Evolutionary conservation across 164 flowering plant species (phyloP).

Genomic region (Dillenia turbinata): DNA sequence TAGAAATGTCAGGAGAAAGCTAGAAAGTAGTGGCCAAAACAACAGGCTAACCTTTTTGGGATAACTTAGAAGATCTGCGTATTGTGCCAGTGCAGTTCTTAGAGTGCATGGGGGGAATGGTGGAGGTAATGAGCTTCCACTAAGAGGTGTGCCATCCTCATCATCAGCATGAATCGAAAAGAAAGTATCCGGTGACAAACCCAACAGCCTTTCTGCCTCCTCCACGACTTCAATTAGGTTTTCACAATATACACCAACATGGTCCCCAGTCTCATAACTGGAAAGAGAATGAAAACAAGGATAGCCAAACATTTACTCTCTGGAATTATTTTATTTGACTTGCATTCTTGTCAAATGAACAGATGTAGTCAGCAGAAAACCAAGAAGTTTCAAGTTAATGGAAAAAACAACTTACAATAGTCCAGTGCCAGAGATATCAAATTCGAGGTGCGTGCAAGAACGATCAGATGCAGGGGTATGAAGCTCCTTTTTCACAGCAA

Average conservation of each 20-base stretch:
- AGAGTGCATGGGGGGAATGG: constrained; percentile 93
- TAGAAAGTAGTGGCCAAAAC: neutral
- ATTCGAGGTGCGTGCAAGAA: constrained; percentile 96
- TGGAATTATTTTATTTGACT: neutral
- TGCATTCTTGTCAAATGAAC: too few relatives aligned
- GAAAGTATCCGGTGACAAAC: constrained; percentile 53
- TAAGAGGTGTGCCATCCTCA: constrained; percentile 85
- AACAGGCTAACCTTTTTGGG: constrained; percentile 80
- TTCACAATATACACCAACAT: constrained; percentile 91
- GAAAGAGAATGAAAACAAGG: constrained; percentile 1
- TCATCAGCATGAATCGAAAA: constrained; percentile 79
- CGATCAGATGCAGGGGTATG: constrained; percentile 87
- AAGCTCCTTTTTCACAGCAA: constrained; percentile 84
- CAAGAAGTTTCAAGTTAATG: too few relatives aligned
- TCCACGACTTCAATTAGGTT: constrained; percentile 69
- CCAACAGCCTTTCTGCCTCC: constrained; percentile 69
- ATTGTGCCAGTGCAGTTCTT: constrained; percentile 66
- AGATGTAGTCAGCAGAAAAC: too few relatives aligned
- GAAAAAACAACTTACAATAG: constrained; percentile 49
- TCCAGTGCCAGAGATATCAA: constrained; percentile 87
- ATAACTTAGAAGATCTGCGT: constrained; percentile 86
- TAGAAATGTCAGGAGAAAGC: neutral
- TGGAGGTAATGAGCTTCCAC: constrained; percentile 81
- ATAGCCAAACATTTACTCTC: neutral
- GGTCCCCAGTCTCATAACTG: constrained; percentile 99